Conservation (phyloP, 2,329 filamentous ascomycete genomes). For the Penicillium sp. region DNA sequence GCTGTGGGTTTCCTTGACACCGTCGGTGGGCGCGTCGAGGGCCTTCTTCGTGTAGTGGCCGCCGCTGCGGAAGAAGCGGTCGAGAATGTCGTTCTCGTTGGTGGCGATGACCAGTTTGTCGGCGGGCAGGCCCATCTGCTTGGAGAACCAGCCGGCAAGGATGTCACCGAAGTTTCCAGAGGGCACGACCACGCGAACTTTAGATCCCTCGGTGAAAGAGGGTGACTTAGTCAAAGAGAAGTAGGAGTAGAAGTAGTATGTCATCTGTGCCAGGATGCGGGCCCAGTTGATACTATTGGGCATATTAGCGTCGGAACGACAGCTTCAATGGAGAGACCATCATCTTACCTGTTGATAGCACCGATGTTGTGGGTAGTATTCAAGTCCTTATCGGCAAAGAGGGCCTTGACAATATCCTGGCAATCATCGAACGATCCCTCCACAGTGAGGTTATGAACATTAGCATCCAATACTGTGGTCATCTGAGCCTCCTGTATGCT, state of each 20-base stretch:
- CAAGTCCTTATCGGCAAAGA: slow-evolving; percentile 82
- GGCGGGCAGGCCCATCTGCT: slow-evolving; percentile 80
- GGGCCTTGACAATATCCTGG: slow-evolving; percentile 91
- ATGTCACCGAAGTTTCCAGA: slow-evolving; percentile 98
- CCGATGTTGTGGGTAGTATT: slow-evolving; percentile 81
- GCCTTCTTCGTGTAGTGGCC: slow-evolving; percentile 83
- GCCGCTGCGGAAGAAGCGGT: slow-evolving; percentile 87
- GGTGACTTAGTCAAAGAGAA: slow-evolving; percentile 68
- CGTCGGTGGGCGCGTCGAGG: slow-evolving; percentile 50
- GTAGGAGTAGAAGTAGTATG: slow-evolving; percentile 96
- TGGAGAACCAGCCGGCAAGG: slow-evolving; percentile 82
- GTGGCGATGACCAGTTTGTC: slow-evolving; percentile 90
- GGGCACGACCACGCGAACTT: slow-evolving; percentile 80
- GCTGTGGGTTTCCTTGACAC: slow-evolving; percentile 85
- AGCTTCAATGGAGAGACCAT: background rate
- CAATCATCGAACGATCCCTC: slow-evolving; percentile 94
- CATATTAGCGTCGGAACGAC: background rate
- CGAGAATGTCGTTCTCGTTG: slow-evolving; percentile 91
- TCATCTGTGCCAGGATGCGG: slow-evolving; percentile 91
- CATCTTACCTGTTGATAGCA: slow-evolving; percentile 61
- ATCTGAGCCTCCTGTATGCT: slow-evolving; percentile 95
- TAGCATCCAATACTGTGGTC: slow-evolving; percentile 82
- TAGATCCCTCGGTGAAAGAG: slow-evolving; percentile 56
- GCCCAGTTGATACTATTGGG: slow-evolving; percentile 88
- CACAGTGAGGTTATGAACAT: slow-evolving; percentile 89